phyloP scores from a whole-genome alignment of 148 eudicot species.

The Silene conica region DNA sequence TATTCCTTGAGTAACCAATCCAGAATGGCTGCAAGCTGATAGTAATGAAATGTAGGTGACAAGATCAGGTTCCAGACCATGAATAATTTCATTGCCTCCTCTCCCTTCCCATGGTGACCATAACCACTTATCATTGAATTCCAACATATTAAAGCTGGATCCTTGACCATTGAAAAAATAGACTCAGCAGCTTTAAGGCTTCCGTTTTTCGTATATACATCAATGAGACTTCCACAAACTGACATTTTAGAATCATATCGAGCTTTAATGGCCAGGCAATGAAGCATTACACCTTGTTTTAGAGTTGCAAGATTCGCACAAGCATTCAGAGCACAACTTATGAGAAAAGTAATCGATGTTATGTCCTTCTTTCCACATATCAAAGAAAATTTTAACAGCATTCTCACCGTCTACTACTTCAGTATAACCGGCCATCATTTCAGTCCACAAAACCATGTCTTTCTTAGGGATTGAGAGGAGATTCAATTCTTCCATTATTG shows the following conservation, averaged over 20 bases:
- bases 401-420: conserved; percentile 49
- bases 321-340: conserved; percentile 64
- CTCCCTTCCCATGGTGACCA: conserved; percentile 74
- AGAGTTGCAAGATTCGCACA: conserved; percentile 75
- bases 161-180: conserved; percentile 29
- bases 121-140: conserved; percentile 73
- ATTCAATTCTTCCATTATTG: conserved; percentile 39
- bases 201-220: conserved; percentile 80
- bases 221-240: conserved; percentile 71
- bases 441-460: conserved; percentile 81
- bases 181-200: conserved; percentile 47
- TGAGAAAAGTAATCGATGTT: conserved; percentile 55
- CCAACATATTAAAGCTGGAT: conserved; percentile 71
- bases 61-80: conserved; percentile 48
- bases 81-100: conserved; percentile 49
- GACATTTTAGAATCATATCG: conserved; percentile 52
- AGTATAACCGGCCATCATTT: conserved; percentile 68
- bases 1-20: conserved; percentile 49
- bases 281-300: conserved; percentile 68
- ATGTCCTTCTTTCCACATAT: conserved; percentile 56
- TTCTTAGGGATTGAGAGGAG: conserved; percentile 40
- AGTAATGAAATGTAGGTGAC: conserved; percentile 67
- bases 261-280: conserved; percentile 51
- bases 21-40: conserved; percentile 75
- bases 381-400: conserved; percentile 48